Evolutionary conservation across 805 yeast genomes (phyloP), one percentile per base, ranked within the genome.

Genomic region (Lipomyces kockii): DNA sequence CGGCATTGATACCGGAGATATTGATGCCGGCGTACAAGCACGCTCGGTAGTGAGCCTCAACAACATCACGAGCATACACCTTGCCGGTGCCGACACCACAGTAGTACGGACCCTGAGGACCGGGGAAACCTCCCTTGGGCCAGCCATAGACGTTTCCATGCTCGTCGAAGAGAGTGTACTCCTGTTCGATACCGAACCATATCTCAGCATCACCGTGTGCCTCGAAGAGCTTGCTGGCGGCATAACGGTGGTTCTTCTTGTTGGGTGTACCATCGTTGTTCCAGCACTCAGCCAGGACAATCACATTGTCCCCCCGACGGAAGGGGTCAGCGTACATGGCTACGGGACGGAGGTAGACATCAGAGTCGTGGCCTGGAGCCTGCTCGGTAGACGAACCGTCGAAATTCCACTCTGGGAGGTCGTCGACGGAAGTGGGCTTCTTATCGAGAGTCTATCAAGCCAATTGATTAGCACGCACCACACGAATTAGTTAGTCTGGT

Each of bases 111-210:
- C 99, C 99, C 84, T 95, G 99, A 73, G 99, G 98, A 75, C 97
- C 98, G 80, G 99, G 99, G 96, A 86, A 95, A 72, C 98, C 99
- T 76, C 98, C 98, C 85, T 91, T 89, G 82, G 99, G 99, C 99
- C 99, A 95, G 73, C 97, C 98, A 82, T 93, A 95, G 71, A 90
- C 92, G 77, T 89, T 83, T 81, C 91, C 97, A 77, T 81, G 89
- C 80, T 90, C 89, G 81, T 95, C 99, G 78, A 95, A 91, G 80
- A 95, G 83, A 74, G 99, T 95, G 85, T 95, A 95, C 83, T 95
- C 99, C 85, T 95, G 99, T 84, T 95, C 99, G 76, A 95, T 85
- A 82, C 99, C 99, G 76, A 95, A 95, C 99, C 99, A 95, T 76
- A 92, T 88, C 74, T 86, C 85, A 81, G 90, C 91, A 72, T 84